A percentile compares a stretch with the other conserved stretches of the same genome.
Evolutionary conservation across 805 yeast species (phyloP).

Genomic region (Starmerella tilneyi): DNA sequence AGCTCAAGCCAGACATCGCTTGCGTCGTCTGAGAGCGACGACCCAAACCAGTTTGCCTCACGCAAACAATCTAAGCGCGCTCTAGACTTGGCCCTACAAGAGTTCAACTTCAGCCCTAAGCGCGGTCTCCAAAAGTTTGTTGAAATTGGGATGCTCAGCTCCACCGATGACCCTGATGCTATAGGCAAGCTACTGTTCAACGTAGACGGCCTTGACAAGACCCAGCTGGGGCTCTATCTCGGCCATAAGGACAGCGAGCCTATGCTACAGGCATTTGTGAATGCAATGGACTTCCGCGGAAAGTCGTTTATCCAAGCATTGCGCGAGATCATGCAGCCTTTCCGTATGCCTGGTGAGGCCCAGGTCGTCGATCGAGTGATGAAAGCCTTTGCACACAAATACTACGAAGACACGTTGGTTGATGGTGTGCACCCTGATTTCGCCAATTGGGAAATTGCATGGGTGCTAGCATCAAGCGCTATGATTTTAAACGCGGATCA

Average conservation of each 20-base stretch:
- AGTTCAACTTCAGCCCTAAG: conserved; percentile 77
- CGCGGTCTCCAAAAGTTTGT: conserved; percentile 60
- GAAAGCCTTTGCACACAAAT: conserved; percentile 93
- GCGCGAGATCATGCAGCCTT: conserved; percentile 71
- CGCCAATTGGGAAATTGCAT: conserved; percentile 88
- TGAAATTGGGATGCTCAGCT: conserved; percentile 49
- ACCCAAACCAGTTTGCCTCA: conserved; percentile 74
- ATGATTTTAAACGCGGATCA: conserved; percentile 90
- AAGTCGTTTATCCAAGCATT: conserved; percentile 73
- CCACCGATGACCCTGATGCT: conserved; percentile 47
- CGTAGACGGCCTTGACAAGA: conserved; percentile 67
- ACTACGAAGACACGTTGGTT: conserved; percentile 63
- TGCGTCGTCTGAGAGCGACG: conserved; percentile 36
- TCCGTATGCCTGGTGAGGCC: conserved; percentile 95
- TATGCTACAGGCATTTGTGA: conserved; percentile 84
- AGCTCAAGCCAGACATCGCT: conserved; percentile 11
- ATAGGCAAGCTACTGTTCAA: conserved; percentile 65
- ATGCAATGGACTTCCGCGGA: conserved; percentile 64
- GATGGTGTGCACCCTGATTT: conserved; percentile 34
- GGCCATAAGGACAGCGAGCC: conserved; percentile 83
- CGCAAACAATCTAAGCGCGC: conserved; percentile 76
- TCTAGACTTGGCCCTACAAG: conserved; percentile 61
- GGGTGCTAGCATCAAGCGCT: conserved; percentile 82
- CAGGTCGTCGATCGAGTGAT: conserved; percentile 94
- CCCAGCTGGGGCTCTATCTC: conserved; percentile 77